Percentiles rank a stretch among this genome's conserved stretches.
phyloP scores from a whole-genome alignment of 1,139 yeast genomes.

The Lizanozyma gosingica region DNA sequence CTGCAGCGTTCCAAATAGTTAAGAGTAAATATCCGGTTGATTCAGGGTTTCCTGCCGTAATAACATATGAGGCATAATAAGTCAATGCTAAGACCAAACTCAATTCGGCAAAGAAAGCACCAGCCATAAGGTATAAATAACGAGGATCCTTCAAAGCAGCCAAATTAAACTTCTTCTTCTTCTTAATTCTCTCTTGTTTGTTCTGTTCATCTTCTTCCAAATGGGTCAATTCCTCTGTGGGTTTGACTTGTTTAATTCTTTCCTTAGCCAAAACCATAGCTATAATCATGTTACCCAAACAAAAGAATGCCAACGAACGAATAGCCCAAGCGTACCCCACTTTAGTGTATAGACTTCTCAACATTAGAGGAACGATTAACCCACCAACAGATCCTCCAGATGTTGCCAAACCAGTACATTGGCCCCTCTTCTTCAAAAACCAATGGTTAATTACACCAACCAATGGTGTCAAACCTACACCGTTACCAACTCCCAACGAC shows the following conservation, averaged over 20 bases:
- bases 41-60: constrained; percentile 43
- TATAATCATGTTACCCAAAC: constrained; percentile 29
- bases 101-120: constrained; percentile 43
- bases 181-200: constrained; percentile 2
- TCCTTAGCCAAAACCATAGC: constrained; percentile 40
- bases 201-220: constrained; percentile 2
- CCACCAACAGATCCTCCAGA: constrained; percentile 63
- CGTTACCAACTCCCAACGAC: constrained; percentile 48
- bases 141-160: constrained; percentile 19
- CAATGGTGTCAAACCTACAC: constrained; percentile 47
- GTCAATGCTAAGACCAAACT: constrained; percentile 45
- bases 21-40: constrained; percentile 43
- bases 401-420: constrained; percentile 49
- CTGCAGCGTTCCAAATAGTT: constrained; percentile 51
- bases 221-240: constrained; percentile 7
- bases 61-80: constrained; percentile 47
- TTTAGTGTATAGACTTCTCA: constrained; percentile 40
- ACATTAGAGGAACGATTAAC: constrained; percentile 48
- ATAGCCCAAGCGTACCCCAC: constrained; percentile 60
- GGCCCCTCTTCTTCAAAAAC: constrained; percentile 44
- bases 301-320: constrained; percentile 35
- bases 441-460: constrained; percentile 53
- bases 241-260: constrained; percentile 21
- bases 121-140: constrained; percentile 18
- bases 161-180: constrained; percentile 8